phyloP scores from a whole-genome alignment of 1,139 yeast genomes.

The Taphrina flavorubra region DNA sequence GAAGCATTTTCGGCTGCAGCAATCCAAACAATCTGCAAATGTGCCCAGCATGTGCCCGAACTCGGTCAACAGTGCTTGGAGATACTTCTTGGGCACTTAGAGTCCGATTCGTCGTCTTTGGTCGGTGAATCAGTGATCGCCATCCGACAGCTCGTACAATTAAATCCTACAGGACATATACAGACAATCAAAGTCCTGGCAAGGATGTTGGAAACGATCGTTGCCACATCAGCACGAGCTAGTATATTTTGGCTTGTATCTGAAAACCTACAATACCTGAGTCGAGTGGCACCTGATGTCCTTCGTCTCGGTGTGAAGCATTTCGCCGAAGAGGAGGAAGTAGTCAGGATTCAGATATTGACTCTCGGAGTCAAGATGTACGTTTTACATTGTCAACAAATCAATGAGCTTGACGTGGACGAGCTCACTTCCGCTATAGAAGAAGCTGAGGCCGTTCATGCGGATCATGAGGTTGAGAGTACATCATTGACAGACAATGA shows the following conservation, averaged over 20 bases:
- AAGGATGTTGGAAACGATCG: conserved; percentile 47
- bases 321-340: conserved; percentile 63
- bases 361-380: conserved; percentile 75
- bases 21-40: conserved; percentile 63
- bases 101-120: conserved; percentile 45
- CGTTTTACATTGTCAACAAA: conserved; percentile 50
- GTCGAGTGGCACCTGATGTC: conserved; percentile 77
- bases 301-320: conserved; percentile 63
- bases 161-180: conserved; percentile 57
- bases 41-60: conserved; percentile 55
- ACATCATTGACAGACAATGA: conserved; percentile 35
- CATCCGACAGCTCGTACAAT: conserved; percentile 74
- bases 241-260: conserved; percentile 92
- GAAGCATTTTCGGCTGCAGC: conserved; percentile 60
- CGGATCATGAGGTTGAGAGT: conserved; percentile 40
- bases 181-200: conserved; percentile 56
- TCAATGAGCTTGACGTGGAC: conserved; percentile 7
- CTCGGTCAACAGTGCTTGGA: conserved; percentile 43
- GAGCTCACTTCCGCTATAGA: conserved; percentile 48
- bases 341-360: conserved; percentile 73
- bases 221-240: conserved; percentile 64
- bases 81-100: conserved; percentile 35
- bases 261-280: conserved; percentile 62
- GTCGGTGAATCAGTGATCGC: conserved; percentile 64
- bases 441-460: conserved; percentile 32